phyloP scores from a whole-genome alignment of 2,329 filamentous ascomycete species.

The Paracoccidioides lutzii region DNA sequence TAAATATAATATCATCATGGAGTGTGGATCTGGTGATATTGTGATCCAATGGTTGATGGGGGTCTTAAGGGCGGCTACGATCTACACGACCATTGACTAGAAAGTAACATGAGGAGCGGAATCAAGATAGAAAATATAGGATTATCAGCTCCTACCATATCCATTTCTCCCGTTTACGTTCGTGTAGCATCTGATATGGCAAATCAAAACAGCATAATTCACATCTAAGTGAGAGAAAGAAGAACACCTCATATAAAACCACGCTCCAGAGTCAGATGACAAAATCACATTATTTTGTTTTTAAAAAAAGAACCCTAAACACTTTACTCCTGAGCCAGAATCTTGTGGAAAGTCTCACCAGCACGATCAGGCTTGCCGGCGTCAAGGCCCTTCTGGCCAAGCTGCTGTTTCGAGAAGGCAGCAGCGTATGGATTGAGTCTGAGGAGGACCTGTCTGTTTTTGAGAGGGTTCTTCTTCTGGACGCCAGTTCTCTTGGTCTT shows the following conservation, averaged over 20 bases:
- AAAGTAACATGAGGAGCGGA: too few species aligned
- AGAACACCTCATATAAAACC: background rate
- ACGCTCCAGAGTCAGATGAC: background rate
- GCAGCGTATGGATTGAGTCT: conserved; percentile 96
- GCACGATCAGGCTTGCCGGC: conserved; percentile 47
- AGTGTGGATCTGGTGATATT: too few species aligned
- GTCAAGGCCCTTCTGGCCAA: conserved; percentile 57
- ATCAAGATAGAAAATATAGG: too few species aligned
- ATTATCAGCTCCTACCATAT: too few species aligned
- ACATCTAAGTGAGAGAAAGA: background rate
- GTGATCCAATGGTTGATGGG: too few species aligned
- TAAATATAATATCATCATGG: too few species aligned
- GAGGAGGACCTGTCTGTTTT: conserved; percentile 97
- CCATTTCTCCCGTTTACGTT: background rate
- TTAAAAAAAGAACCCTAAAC: background rate
- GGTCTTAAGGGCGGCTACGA: too few species aligned
- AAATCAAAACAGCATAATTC: background rate
- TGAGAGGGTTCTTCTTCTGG: conserved; percentile 99
- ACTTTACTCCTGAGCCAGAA: conserved; percentile 40
- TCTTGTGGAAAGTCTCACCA: conserved; percentile 40
- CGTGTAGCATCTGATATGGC: background rate
- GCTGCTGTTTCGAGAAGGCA: conserved; percentile 74
- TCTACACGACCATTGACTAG: too few species aligned
- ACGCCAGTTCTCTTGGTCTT: conserved; percentile 79
- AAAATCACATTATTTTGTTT: conserved; percentile 3